Evolutionary conservation across 1,139 yeast species (phyloP), one percentile per base, ranked within the genome.

Genomic region (Protomyces inundatus): DNA sequence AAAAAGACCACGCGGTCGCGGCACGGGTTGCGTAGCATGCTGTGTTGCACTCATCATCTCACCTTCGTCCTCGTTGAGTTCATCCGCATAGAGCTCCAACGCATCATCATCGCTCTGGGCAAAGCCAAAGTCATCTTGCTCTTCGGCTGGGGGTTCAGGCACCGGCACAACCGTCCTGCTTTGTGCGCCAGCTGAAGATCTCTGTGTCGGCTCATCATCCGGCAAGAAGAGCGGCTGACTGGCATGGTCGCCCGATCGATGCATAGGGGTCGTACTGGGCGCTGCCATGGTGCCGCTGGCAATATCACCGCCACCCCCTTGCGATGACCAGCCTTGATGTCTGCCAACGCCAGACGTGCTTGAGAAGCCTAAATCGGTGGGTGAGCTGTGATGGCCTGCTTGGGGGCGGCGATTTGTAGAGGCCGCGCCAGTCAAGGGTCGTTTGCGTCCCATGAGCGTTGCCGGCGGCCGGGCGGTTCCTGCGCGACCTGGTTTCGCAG

Each of bases 31-130:
- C 52, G 64, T 52, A 35, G 54, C 37, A 30, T 42, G 34, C 55
- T 64, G 66, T 4, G 66, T 62, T 14, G 66, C 66, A 4, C 62
- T 66, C n/a, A 64, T 35, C 45, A 46, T 61, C 6, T 46, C 55
- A 14, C 32, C 65, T 3, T 51, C 58, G 16, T 61, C 61, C 12
- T 40, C 60, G 14, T 37, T 55, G 23, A 42, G 10, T 9, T 60
- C 54, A 32, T 60, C 64, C n/a, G 58, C 64, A 46, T 54, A 60
- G 23, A 54, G 33, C 42, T 34, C 36, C 56, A 54, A 45, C 40
- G 55, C 62, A 16, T 52, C 56, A 30, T 42, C 46, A 32, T 35
- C 46, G 48, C 48, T 42, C 32, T 42, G 30, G 9, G 23, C 32
- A 16, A 42, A 42, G 4, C 48, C 48, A 39, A 32, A 37, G 33